Conservation (phyloP, 352 stramenopile species). For the Pythium insidiosum region DNA sequence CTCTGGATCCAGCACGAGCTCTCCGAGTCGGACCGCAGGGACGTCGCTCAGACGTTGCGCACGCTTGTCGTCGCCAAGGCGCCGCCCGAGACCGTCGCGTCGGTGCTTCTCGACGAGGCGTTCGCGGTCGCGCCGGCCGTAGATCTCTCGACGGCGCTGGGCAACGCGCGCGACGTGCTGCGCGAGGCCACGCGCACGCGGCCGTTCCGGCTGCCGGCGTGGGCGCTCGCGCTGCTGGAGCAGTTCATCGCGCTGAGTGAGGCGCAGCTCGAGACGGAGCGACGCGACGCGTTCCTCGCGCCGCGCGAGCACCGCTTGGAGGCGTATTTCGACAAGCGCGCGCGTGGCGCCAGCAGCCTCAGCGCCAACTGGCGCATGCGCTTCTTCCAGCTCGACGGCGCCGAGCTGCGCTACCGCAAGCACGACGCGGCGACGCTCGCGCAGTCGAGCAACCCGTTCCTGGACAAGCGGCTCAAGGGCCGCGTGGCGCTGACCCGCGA, state of each 20-base stretch:
- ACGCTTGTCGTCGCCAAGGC: conserved; percentile 23
- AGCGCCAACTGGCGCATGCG: conserved; percentile 73
- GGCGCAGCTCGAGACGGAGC: conserved; percentile 47
- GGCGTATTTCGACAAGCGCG: conserved; percentile 52
- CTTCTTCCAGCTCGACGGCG: conserved; percentile 37
- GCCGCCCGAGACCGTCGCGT: conserved; percentile 38
- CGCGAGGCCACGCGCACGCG: conserved; percentile 9
- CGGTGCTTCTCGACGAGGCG: conserved; percentile 44
- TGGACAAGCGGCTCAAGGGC: conserved; percentile 38
- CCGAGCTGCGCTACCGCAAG: conserved; percentile 51
- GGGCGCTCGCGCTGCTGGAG: conserved; percentile 43
- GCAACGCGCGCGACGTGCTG: conserved; percentile 35
- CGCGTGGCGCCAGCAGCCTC: conserved; percentile 33
- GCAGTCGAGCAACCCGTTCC: conserved; percentile 47
- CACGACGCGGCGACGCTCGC: conserved; percentile 44
- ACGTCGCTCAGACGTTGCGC: conserved; percentile 2
- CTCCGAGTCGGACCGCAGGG: not conserved
- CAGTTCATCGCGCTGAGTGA: conserved; percentile 51
- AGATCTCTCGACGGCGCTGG: conserved; percentile 18
- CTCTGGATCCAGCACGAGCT: conserved; percentile 71
- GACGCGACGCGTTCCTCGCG: conserved; percentile 29
- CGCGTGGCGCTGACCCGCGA: conserved; percentile 25
- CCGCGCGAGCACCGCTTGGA: conserved; percentile 24
- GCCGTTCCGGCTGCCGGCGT: conserved; percentile 32
- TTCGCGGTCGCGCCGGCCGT: conserved; percentile 23